Evolutionary conservation across 2,329 filamentous ascomycete species (phyloP).

Genomic region (Calycina herbarum): DNA sequence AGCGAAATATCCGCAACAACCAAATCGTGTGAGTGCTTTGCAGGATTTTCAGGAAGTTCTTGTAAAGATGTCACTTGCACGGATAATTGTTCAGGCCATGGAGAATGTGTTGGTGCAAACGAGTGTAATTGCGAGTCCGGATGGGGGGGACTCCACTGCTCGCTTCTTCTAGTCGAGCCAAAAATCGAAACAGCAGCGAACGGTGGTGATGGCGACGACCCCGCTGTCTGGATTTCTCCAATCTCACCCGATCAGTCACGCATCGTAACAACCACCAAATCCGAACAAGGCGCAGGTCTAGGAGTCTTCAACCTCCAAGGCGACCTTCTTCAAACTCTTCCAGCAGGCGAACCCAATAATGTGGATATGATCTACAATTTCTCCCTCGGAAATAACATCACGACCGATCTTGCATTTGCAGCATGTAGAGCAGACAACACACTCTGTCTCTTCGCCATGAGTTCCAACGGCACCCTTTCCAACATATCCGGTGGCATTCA

Average conservation of each 20-base stretch:
- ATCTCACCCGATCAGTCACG: slow-evolving; percentile 1
- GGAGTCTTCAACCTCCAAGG: slow-evolving; percentile 1
- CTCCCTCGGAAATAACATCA: not conserved
- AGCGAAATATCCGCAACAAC: not conserved
- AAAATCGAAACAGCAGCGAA: slow-evolving; percentile 1
- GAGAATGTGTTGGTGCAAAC: slow-evolving; percentile 1
- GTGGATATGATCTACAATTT: slow-evolving; percentile 4
- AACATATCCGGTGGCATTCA: not conserved
- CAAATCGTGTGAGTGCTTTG: not conserved
- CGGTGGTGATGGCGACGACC: slow-evolving; percentile 6
- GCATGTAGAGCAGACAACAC: not conserved
- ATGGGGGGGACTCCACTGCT: slow-evolving; percentile 1
- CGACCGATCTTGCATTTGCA: slow-evolving; percentile 2
- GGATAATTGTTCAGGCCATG: slow-evolving; percentile 4
- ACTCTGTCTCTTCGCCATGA: slow-evolving; percentile 2
- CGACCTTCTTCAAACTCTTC: not conserved
- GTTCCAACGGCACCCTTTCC: not conserved
- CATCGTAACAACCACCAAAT: slow-evolving; percentile 4
- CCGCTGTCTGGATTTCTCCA: slow-evolving; percentile 7
- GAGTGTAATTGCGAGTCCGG: not conserved
- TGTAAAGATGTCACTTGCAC: not conserved
- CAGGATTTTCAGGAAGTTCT: not conserved
- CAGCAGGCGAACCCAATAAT: slow-evolving; percentile 6
- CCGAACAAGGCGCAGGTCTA: not conserved
- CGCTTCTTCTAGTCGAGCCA: not conserved